Percentiles rank a stretch among this genome's conserved stretches.
Conservation (phyloP, 176 grass and related monocot species). For the Carex pumila region DNA sequence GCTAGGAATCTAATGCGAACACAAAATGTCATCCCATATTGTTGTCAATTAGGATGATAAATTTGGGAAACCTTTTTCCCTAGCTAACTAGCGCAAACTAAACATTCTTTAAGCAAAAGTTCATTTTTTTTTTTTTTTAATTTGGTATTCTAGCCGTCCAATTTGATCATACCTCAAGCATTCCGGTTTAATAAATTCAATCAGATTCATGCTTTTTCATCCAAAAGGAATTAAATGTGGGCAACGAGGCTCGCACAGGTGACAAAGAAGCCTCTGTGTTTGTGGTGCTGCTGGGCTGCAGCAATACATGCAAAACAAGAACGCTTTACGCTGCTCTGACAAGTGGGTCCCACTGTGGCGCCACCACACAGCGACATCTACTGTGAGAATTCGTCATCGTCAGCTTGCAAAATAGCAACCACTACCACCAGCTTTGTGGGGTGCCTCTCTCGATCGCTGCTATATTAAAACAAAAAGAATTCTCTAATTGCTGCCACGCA, state of each 20-base stretch:
- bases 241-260: background rate
- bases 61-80: too few relatives aligned
- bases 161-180: background rate
- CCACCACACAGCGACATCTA: background rate
- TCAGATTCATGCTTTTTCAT: background rate
- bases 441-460: slow-evolving; percentile 5
- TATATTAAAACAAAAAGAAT: background rate
- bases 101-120: too few relatives aligned
- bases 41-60: too few relatives aligned
- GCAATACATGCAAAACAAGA: background rate
- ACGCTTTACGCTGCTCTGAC: background rate
- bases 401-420: slow-evolving; percentile 5
- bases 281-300: background rate
- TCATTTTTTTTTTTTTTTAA: too few relatives aligned
- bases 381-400: background rate
- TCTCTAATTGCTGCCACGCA: slow-evolving; percentile 12
- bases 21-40: too few relatives aligned
- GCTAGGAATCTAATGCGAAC: too few relatives aligned
- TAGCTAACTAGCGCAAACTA: too few relatives aligned
- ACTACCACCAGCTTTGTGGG: background rate
- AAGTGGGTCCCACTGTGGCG: background rate
- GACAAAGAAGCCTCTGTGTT: background rate
- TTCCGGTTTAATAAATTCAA: background rate
- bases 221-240: background rate
- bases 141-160: background rate